Evolutionary conservation across 129 eudicot genomes (phyloP), one percentile per base, ranked within the genome.

Genomic region (Flaveria trinervia): DNA sequence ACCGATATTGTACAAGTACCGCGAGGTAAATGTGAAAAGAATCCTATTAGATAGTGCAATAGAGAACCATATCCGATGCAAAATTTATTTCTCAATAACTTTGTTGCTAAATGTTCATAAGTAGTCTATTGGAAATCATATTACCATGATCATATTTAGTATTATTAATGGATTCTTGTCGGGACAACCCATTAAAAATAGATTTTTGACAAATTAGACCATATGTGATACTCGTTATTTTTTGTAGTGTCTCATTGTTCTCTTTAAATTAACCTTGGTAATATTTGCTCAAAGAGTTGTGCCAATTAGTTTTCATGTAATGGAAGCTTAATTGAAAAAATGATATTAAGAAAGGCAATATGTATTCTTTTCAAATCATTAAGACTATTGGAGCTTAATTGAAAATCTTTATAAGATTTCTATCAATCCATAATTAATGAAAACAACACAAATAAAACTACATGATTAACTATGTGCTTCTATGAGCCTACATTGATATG

Each of bases 391-490:
- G 3, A 72, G n/a, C 17, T 39, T 43, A 56, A 20, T 55, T 54
- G 4, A 68, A 43, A 68, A 18, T 7, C 44, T 51, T 71, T 33
- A 25, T 33, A 25, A 6, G 15, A 45, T 75, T 50, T 41, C 46
- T 10, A 48, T 48, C 60, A 30, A 26, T 26, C 25, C 62, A 46
- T 26, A 16, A 49, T 14, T 26, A 9, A 2, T 1, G 14, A 3
- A 7, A 18, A 59, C 0, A 2, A 16, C n/a, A 23, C 45, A 45
- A 20, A 65, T 30, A 12, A 51, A 52, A 73, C 20, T 78, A 28
- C 49, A 57, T 78, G 71, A 70, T 70, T 78, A 46, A 78, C 36
- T 10, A 77, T 52, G 28, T 44, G 65, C 50, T 45, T 76, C 22
- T 30, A 52, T 26, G 61, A 52, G 71, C n/a, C 16, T 46, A 48